Evolutionary conservation across 1,284 basidiomycete species (phyloP).

Genomic region (Boletus semigastroideus): DNA sequence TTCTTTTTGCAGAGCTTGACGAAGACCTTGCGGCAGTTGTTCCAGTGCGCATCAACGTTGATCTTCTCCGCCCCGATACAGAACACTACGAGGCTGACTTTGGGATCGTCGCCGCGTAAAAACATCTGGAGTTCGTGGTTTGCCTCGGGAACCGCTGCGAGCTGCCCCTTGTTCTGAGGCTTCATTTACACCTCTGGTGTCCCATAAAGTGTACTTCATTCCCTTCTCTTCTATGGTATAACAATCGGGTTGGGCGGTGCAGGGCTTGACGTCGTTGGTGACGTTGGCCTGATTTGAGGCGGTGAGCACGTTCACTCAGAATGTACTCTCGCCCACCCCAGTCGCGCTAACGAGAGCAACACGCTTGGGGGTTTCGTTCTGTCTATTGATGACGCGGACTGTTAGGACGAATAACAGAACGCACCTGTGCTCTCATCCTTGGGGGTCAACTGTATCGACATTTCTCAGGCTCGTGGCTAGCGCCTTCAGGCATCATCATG

Average conservation of each 20-base stretch:
- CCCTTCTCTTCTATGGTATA: constrained; percentile 4
- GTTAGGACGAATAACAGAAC: background rate
- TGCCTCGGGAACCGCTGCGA: constrained; percentile 9
- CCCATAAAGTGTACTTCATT: constrained; percentile 8
- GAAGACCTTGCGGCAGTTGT: constrained; percentile 12
- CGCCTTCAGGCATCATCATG: background rate
- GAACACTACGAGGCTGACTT: constrained; percentile 15
- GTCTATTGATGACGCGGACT: background rate
- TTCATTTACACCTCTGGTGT: constrained; percentile 18
- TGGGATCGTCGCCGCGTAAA: constrained; percentile 9
- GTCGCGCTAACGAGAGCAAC: constrained; percentile 16
- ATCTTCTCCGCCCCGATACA: constrained; percentile 20
- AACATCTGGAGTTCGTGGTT: constrained; percentile 12
- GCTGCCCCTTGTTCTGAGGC: constrained; percentile 1
- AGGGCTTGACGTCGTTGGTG: constrained; percentile 13
- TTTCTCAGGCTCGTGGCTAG: background rate
- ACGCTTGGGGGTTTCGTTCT: constrained; percentile 9
- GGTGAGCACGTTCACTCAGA: constrained; percentile 21
- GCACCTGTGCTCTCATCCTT: too few species aligned
- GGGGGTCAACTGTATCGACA: too few species aligned
- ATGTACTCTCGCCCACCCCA: constrained; percentile 22
- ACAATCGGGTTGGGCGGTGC: constrained; percentile 3
- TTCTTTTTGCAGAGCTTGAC: constrained; percentile 15
- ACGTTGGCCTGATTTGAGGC: constrained; percentile 3
- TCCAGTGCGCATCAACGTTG: constrained; percentile 10